Base-by-base conservation (phyloP, 768 basidiomycete genomes). In the Pisolithus microcarpus region DNA sequence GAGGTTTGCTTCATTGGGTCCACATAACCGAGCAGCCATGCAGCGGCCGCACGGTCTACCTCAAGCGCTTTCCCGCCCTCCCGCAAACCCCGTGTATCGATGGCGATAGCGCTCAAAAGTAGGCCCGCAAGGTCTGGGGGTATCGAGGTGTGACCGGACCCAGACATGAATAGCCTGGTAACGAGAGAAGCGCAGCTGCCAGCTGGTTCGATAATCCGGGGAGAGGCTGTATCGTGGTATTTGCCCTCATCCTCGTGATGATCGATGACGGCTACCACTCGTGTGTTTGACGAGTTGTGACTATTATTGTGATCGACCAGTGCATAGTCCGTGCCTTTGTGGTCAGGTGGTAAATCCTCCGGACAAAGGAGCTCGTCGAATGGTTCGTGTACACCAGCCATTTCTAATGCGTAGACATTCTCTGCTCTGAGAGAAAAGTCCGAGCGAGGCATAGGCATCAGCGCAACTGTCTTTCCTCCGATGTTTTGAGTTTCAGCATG, bases 301-400 rank as follows among this genome's bases (percentile, higher is more conserved):
- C 96, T 75, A 7, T 73, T 72, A 61, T 98, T 99, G 67, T 97
- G 94, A 66, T 99, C 96, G 40, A 97, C 91, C 16, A 99, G 75
- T 0, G 82, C 87, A 60, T 90, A 90, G 6, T 68, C 73, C 15
- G 74, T 72, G 5, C 78, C 80, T 5, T 42, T 24, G 26, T 55
- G 54, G n/a, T 73, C 58, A 7, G 65, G 56, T 0, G 77, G 70
- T n/a, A 92, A 51, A 57, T 94, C 89, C 51, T 80, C 79, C 18
- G 84, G 65, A 52, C 81, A 84, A 26, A 94, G 73, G 2, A 95
- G 72, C 50, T 82, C 73, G 9, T 74, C 69, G 24, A 70, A 65
- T 30, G 77, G 71, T 2, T 77, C 61, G 24, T 72, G 64, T 19
- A 91, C 61, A 0, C 76, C 76, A 0, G 84, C 81, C 16, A 79